Conservation (phyloP, 805 yeast species). For the Suhomyces xylopsoci region DNA sequence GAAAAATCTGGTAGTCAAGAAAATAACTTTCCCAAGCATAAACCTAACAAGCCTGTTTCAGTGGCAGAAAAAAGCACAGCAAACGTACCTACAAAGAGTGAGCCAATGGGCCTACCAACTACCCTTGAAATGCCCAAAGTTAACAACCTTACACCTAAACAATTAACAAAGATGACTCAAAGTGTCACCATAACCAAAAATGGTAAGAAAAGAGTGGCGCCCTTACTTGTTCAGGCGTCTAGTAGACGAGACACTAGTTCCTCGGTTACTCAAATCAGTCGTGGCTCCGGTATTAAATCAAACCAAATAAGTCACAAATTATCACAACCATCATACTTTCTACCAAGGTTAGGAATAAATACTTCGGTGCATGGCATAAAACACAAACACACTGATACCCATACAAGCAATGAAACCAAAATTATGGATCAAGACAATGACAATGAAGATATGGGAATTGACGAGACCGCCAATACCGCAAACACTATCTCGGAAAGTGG, state of each 20-base stretch:
- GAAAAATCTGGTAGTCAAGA: slow-evolving; percentile 44
- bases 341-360: slow-evolving; percentile 65
- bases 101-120: neutral
- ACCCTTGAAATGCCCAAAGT: neutral
- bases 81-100: neutral
- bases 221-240: slow-evolving; percentile 55
- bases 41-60: slow-evolving; percentile 7
- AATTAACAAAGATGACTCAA: slow-evolving; percentile 21
- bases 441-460: slow-evolving; percentile 47
- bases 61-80: slow-evolving; percentile 12
- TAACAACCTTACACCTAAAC: slow-evolving; percentile 7
- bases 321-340: slow-evolving; percentile 43
- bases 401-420: slow-evolving; percentile 12
- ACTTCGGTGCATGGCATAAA: slow-evolving; percentile 60
- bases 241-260: slow-evolving; percentile 16
- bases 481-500: slow-evolving; percentile 25
- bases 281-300: slow-evolving; percentile 11
- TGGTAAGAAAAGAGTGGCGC: slow-evolving; percentile 75
- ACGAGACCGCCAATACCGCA: slow-evolving; percentile 12
- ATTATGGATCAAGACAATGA: slow-evolving; percentile 40
- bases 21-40: slow-evolving; percentile 6
- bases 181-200: slow-evolving; percentile 67
- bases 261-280: slow-evolving; percentile 8
- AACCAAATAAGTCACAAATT: slow-evolving; percentile 28
- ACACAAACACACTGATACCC: slow-evolving; percentile 10